Evolutionary conservation across 768 basidiomycete genomes (phyloP), one percentile per base, ranked within the genome.

Genomic region (Mycena pura): DNA sequence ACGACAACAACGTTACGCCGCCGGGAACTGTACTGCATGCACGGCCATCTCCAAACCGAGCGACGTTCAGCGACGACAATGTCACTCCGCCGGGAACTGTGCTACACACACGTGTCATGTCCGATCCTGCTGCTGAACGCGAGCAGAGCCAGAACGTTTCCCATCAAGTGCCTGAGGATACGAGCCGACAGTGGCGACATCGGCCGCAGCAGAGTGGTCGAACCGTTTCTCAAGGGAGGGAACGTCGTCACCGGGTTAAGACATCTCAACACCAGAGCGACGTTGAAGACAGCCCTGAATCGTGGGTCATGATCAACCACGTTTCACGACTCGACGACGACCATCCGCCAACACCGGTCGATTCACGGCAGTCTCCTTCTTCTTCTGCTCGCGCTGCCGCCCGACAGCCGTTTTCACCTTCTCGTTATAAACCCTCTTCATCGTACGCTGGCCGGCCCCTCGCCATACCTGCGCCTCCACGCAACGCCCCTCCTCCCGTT

Each of bases 31-130:
- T n/a, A 5, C 77, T 78, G 7, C 77, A 76, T 4, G 78, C 82
- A 10, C 82, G 82, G 29, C 79, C 82, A 5, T 70, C 83, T 11
- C 84, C 83, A 32, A 75, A 75, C 64, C 76, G 79, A 40, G 68
- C 78, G 8, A 75, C 73, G 27, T 81, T 81, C 52, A 60, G 74
- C 21, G 60, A 84, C 19, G 72, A 73, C n/a, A 69, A 69, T 53
- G 62, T 79, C 7, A 63, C 72, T 2, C 72, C 75, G 14, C 72
- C 80, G 64, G 74, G 60, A 63, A 71, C 25, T n/a, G n/a, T n/a
- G n/a, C 66, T 68, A 17, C 84, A 84, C 65, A 67, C 70, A 43
- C 78, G 82, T 59, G 75, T 82, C 14, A 80, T 79, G 25, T 86
- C 86, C 3, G 86, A 87, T 72, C 80, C 57, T 32, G 57, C 34